Evolutionary conservation across 148 eudicot species (phyloP).

Genomic region (Rhododendron ovatum): DNA sequence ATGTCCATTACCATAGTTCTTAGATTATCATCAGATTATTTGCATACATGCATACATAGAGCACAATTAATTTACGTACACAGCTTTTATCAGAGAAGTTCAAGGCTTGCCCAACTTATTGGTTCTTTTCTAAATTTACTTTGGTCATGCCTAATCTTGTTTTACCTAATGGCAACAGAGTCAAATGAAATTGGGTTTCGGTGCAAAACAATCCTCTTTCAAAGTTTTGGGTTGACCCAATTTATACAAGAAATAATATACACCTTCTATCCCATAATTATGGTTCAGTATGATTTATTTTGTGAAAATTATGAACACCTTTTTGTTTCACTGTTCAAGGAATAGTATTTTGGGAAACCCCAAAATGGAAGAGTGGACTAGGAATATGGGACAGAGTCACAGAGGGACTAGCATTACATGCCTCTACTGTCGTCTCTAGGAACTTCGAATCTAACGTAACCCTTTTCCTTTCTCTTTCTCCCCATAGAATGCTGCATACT

Average conservation of each 20-base stretch:
- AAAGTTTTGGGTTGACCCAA: background rate
- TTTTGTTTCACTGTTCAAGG: background rate
- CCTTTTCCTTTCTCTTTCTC: background rate
- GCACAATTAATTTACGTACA: background rate
- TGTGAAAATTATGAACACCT: background rate
- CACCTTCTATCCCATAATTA: background rate
- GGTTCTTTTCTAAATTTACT: background rate
- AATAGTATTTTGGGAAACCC: background rate
- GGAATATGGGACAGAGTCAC: background rate
- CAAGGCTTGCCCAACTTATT: background rate
- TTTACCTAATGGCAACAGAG: background rate
- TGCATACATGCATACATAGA: background rate
- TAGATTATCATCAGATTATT: background rate
- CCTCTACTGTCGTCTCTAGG: background rate
- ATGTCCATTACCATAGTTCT: background rate
- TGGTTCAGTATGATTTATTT: background rate
- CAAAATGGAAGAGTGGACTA: background rate
- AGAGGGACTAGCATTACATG: background rate
- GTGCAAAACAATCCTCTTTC: background rate
- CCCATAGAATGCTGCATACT: constrained; percentile 73
- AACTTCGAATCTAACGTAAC: background rate
- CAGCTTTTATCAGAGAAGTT: background rate
- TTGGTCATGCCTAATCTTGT: background rate
- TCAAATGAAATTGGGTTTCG: background rate
- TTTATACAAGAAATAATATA: background rate